Percentiles rank a stretch among this genome's conserved stretches.
These are phyloP conservation scores for Mucor racemosus DNA, from an alignment of 371 early-diverging fungal species.

Conservation along the genomic window DNA sequence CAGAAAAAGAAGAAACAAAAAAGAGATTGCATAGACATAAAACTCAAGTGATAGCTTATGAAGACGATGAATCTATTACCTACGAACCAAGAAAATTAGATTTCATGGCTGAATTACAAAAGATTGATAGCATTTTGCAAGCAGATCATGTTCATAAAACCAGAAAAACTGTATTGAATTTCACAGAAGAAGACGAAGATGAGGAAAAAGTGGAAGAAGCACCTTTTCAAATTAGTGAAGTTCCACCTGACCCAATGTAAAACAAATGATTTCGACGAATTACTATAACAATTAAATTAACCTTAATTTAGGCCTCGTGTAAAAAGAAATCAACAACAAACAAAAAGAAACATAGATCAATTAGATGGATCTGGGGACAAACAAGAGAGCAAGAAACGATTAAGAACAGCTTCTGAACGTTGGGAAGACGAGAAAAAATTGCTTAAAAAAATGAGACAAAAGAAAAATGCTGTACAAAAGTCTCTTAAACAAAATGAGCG, in stretches of 20 bases:
- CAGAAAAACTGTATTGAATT: neutral
- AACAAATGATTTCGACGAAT: too few relatives aligned
- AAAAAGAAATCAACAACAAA: neutral
- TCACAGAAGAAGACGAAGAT: neutral
- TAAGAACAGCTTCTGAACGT: constrained; percentile 7
- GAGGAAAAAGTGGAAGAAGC: neutral
- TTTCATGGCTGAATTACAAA: constrained; percentile 24
- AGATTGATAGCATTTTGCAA: constrained; percentile 15
- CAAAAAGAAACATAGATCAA: constrained; percentile 41
- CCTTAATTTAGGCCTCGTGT: constrained; percentile 1
- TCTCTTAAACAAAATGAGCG: neutral
- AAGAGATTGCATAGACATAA: neutral
- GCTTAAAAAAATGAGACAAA: constrained; percentile 8
- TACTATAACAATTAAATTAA: neutral
- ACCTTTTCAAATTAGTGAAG: constrained; percentile 28
- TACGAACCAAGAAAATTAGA: constrained; percentile 31
- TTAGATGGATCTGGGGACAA: constrained; percentile 56
- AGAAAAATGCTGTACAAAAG: constrained; percentile 4
- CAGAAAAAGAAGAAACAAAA: constrained; percentile 1
- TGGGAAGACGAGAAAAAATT: constrained; percentile 18
- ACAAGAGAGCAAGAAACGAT: neutral
- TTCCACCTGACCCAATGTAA: constrained; percentile 30
- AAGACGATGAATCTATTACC: neutral
- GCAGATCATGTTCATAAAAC: too few relatives aligned
- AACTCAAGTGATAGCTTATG: constrained; percentile 10